A percentile compares a stretch with the other conserved stretches of the same genome.
phyloP scores from a whole-genome alignment of 176 grass and related monocot genomes.

The Sorghum bicolor region Sorghum_bicolor_NCBIv3 NC_012875.2:54543501-54544000 shows the following conservation, averaged over 20 bases:
- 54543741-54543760: conserved; percentile 69
- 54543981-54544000: not conserved
- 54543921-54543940: not conserved
- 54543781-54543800: not conserved
- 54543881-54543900: not conserved
- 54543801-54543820: not conserved
- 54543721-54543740: conserved; percentile 70
- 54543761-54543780: conserved; percentile 42
- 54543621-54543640: not conserved
- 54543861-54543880: not conserved
- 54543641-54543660: conserved; percentile 60
- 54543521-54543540: conserved; percentile 51
- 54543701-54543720: conserved; percentile 34
- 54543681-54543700: conserved; percentile 45
- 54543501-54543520: conserved; percentile 56
- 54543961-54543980: not conserved
- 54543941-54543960: not conserved
- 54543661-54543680: conserved; percentile 63
- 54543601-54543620: not conserved
- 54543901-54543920: no score
- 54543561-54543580: not conserved
- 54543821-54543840: conserved; percentile 44
- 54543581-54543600: not conserved
- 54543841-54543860: conserved; percentile 15
- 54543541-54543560: conserved; percentile 52